Evolutionary conservation across 129 eudicot species (phyloP).

Genomic region (Oenanthe sinensis): DNA sequence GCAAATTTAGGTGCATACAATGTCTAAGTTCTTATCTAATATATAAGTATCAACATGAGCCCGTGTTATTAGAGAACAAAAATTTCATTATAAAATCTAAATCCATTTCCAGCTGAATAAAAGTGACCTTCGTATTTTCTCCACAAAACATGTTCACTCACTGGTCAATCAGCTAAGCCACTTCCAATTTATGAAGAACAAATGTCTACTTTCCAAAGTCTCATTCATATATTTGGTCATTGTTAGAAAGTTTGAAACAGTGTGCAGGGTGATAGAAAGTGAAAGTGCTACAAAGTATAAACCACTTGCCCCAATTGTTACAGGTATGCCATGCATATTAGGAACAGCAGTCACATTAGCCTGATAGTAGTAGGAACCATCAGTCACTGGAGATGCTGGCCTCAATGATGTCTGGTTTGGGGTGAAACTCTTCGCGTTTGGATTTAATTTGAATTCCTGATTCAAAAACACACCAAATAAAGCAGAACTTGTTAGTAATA

Average conservation of each 20-base stretch:
- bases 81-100: not conserved
- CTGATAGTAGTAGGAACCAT: constrained; percentile 74
- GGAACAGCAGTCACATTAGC: constrained; percentile 47
- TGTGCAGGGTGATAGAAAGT: not conserved
- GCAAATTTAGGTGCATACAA: not conserved
- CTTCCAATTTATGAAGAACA: not conserved
- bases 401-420: constrained; percentile 62
- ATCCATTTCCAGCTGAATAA: not conserved
- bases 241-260: not conserved
- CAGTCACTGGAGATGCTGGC: constrained; percentile 86
- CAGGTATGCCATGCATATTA: constrained; percentile 83
- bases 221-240: not conserved
- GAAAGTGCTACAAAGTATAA: not conserved
- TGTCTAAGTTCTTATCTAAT: not conserved
- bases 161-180: not conserved
- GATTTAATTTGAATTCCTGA: constrained; percentile 89
- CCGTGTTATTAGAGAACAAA: not conserved
- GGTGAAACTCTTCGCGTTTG: constrained; percentile 83
- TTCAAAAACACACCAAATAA: not conserved
- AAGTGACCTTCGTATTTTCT: not conserved
- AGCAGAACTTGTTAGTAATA: not conserved
- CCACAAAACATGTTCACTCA: not conserved
- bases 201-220: not conserved
- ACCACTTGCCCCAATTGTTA: constrained; percentile 76
- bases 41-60: not conserved